Evolutionary conservation across 2,329 filamentous ascomycete genomes (phyloP).

Genomic region (Arthrobotrys musiformis): DNA sequence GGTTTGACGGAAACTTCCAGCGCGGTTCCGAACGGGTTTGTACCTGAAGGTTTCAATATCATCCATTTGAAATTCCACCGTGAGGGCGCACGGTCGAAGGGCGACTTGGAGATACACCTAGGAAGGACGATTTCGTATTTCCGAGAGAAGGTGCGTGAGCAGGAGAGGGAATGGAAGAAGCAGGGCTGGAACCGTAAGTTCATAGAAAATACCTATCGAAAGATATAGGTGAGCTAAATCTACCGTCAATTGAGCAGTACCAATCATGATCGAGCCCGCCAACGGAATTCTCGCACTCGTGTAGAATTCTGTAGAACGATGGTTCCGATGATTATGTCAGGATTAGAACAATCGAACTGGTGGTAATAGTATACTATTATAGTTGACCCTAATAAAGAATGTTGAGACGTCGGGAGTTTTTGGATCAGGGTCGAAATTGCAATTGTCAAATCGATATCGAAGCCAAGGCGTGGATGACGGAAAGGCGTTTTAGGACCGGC

Average conservation of each 20-base stretch:
- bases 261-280: conserved; percentile 42
- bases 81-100: not conserved
- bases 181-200: conserved; percentile 53
- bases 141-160: conserved; percentile 35
- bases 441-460: conserved; percentile 11
- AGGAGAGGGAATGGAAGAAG: conserved; percentile 50
- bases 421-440: conserved; percentile 4
- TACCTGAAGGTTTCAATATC: conserved; percentile 37
- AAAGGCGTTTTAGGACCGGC: conserved; percentile 17
- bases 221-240: conserved; percentile 7
- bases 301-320: too few species aligned
- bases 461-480: conserved; percentile 15
- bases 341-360: not conserved
- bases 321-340: not conserved
- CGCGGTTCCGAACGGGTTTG: conserved; percentile 46
- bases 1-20: conserved; percentile 37
- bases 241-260: conserved; percentile 28
- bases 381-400: conserved; percentile 9
- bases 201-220: not conserved
- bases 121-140: conserved; percentile 35
- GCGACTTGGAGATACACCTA: conserved; percentile 40
- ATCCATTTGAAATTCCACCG: conserved; percentile 45
- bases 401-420: conserved; percentile 21
- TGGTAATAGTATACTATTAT: conserved; percentile 9
- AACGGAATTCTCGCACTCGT: conserved; percentile 33